phyloP scores from a whole-genome alignment of 2,329 filamentous ascomycete species.

The Paramyrothecium roridum region DNA sequence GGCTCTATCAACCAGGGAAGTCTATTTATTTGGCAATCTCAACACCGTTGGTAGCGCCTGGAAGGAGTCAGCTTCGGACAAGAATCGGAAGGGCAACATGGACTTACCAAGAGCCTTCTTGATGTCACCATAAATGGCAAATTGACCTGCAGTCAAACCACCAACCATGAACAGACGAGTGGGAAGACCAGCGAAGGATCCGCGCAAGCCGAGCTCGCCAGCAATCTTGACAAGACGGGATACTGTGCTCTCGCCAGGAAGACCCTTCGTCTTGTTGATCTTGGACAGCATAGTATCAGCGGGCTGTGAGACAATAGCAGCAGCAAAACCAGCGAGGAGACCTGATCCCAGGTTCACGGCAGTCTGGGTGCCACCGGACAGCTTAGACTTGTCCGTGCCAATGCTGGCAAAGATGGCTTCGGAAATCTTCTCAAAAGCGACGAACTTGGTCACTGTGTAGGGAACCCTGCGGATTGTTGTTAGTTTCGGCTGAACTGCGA shows the following conservation, averaged over 20 bases:
- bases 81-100: no score
- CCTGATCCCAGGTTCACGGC: constrained; percentile 68
- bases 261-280: constrained; percentile 93
- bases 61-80: no score
- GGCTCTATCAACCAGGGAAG: no score
- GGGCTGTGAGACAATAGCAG: constrained; percentile 82
- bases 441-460: constrained; percentile 95
- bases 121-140: constrained; percentile 73
- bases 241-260: constrained; percentile 79
- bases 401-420: constrained; percentile 66
- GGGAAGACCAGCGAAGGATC: constrained; percentile 77
- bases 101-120: constrained; percentile 29
- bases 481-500: no score
- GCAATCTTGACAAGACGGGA: constrained; percentile 83
- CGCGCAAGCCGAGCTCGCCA: constrained; percentile 77
- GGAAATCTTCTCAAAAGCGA: constrained; percentile 85
- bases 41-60: constrained; percentile 2
- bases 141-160: constrained; percentile 75
- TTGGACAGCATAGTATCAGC: constrained; percentile 93
- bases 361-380: constrained; percentile 70
- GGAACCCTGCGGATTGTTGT: constrained; percentile 58
- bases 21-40: constrained; percentile 4
- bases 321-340: constrained; percentile 68
- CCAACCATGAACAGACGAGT: constrained; percentile 65
- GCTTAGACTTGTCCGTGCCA: constrained; percentile 63